phyloP scores from a whole-genome alignment of 2,329 filamentous ascomycete species.

The Magnaporthiopsis poae region DNA sequence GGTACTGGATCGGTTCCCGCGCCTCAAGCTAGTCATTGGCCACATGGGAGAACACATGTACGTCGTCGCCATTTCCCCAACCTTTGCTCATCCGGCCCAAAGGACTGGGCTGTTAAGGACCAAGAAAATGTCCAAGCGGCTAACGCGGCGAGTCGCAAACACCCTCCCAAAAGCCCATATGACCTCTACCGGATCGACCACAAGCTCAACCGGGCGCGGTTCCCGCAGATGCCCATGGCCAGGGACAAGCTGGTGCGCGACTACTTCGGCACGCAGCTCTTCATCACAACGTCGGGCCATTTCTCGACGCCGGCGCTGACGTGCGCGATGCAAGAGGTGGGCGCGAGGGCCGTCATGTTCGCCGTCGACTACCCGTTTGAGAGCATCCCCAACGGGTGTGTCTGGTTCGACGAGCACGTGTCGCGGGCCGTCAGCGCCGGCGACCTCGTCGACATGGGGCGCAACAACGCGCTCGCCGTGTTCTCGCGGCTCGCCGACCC shows the following conservation, averaged over 20 bases:
- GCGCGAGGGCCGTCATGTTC: constrained; percentile 16
- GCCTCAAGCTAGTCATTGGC: constrained; percentile 28
- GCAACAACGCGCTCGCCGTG: constrained; percentile 16
- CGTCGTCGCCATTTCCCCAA: neutral
- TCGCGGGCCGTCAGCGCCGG: constrained; percentile 10
- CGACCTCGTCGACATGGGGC: constrained; percentile 16
- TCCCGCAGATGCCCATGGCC: constrained; percentile 15
- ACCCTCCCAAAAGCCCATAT: constrained; percentile 10
- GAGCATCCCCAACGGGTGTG: constrained; percentile 17
- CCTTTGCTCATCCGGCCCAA: neutral
- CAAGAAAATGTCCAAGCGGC: no score
- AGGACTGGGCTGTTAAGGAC: no score
- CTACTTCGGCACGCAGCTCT: constrained; percentile 18
- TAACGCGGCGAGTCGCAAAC: no score
- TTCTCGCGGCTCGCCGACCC: constrained; percentile 11
- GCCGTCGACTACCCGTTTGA: constrained; percentile 19
- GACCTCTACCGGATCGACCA: constrained; percentile 19
- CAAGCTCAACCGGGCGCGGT: constrained; percentile 16
- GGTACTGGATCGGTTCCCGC: constrained; percentile 26
- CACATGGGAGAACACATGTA: constrained; percentile 28
- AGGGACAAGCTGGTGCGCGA: constrained; percentile 17
- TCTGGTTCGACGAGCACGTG: constrained; percentile 18
- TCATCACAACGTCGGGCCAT: constrained; percentile 18
- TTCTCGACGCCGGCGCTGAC: constrained; percentile 18
- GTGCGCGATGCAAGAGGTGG: constrained; percentile 17